These are phyloP conservation scores for Xylaria sp. DNA, from an alignment of 2,329 filamentous ascomycete genomes.

Conservation along the genomic window DNA sequence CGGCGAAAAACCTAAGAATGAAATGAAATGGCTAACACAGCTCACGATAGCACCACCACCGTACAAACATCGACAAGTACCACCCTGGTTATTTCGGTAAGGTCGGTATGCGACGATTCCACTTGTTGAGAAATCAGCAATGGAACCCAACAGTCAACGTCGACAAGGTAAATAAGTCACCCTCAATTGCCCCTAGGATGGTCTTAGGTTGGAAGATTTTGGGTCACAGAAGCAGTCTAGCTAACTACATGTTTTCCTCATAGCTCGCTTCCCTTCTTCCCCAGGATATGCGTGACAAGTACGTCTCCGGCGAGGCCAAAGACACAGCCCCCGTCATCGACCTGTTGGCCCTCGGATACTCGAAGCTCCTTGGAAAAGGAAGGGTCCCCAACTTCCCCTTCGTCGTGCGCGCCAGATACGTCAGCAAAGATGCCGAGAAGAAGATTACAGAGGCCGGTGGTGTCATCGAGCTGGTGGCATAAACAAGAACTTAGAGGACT, in stretches of 20 bases:
- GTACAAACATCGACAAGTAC: conserved; percentile 86
- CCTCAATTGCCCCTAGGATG: background rate
- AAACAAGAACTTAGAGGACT: conserved; percentile 18
- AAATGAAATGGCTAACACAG: conserved; percentile 17
- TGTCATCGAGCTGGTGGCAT: conserved; percentile 54
- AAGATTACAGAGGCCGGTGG: conserved; percentile 99
- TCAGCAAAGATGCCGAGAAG: conserved; percentile 95
- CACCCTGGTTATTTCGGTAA: conserved; percentile 99
- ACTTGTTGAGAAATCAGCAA: conserved; percentile 94
- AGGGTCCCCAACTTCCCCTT: conserved; percentile 91
- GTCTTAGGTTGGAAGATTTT: background rate
- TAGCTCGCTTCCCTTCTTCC: conserved; percentile 97
- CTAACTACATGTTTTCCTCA: conserved; percentile 27
- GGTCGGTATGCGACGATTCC: conserved; percentile 96
- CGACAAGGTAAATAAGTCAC: conserved; percentile 77
- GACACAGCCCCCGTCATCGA: conserved; percentile 98
- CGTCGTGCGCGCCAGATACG: conserved; percentile 94
- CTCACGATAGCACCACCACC: conserved; percentile 93
- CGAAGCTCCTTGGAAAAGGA: conserved; percentile 99
- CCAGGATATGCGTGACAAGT: conserved; percentile 90
- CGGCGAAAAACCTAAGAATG: too few species aligned
- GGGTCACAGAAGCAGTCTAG: background rate
- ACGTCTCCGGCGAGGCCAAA: conserved; percentile 81
- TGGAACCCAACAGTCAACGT: conserved; percentile 99
- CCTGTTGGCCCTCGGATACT: conserved; percentile 96